phyloP scores from a whole-genome alignment of 805 yeast species.

The Candida sanyiensis region DNA sequence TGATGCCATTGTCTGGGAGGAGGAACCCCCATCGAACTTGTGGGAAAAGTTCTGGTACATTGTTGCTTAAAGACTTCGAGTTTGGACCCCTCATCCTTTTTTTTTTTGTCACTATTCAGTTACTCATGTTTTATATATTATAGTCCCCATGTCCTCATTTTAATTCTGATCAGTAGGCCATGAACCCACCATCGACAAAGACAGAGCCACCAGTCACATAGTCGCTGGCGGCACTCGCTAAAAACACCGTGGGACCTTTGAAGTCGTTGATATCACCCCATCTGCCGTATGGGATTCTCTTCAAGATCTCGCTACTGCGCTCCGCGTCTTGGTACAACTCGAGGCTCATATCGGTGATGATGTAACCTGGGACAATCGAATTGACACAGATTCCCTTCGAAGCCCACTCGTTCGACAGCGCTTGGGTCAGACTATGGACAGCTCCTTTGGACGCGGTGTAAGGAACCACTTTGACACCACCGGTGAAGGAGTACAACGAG shows the following conservation, averaged over 20 bases:
- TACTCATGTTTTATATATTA: too few relatives aligned
- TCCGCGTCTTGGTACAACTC: conserved; percentile 25
- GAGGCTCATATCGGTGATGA: conserved; percentile 41
- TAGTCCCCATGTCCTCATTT: too few relatives aligned
- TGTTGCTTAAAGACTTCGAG: conserved; percentile 9
- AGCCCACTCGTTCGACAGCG: conserved; percentile 58
- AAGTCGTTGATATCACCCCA: conserved; percentile 47
- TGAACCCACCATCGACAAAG: conserved; percentile 72
- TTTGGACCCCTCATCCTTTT: neutral
- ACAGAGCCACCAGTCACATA: conserved; percentile 40
- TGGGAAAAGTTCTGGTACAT: conserved; percentile 13
- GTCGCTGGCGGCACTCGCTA: neutral
- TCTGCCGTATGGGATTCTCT: conserved; percentile 31
- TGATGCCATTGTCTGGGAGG: conserved; percentile 52
- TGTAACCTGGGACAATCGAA: conserved; percentile 46
- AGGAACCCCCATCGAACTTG: conserved; percentile 36
- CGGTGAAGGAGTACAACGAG: conserved; percentile 44
- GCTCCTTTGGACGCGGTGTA: conserved; percentile 87
- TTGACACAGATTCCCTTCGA: conserved; percentile 40
- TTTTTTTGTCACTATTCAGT: too few relatives aligned
- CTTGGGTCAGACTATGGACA: conserved; percentile 68
- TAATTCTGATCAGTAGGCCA: conserved; percentile 8
- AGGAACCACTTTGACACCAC: conserved; percentile 39
- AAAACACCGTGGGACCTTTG: conserved; percentile 70
- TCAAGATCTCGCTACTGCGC: conserved; percentile 26